Base-by-base conservation (phyloP, 257 asterid species). In the Plantago elongata region DNA sequence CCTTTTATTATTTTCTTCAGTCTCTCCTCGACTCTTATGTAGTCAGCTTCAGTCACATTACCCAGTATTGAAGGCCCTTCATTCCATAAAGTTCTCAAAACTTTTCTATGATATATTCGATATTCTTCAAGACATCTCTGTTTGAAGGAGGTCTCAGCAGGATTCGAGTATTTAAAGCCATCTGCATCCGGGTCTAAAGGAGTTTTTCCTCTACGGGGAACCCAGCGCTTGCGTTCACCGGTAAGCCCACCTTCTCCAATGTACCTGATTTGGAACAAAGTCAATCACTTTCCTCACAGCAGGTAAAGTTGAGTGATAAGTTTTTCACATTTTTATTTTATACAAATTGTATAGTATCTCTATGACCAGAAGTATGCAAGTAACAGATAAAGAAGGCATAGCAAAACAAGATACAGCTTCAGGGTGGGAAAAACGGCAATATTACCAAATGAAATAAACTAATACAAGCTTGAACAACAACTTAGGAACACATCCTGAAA, bases 201-300 rank as follows among this genome's bases (percentile, higher is more conserved):
- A 74, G 97, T 71, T 81, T 92, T 92, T 62, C 99, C 99, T 74
- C 91, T 77, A 62, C 94, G 94, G 59, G 99, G 99, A 34, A 92
- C 99, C 97, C 99, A 92, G 67, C 99, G 77, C 69, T 86, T 92
- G 69, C 99, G 93, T 40, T 84, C 96, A 75, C 99, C 99, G 10
- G 97, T 89, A 52, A 92, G 97, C 70, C 99, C 99, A 66, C 99
- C 99, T 78, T 92, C 99, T 40, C 79, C 90, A 70, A 86, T 68
- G 70, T 89, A 92, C 95, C 99, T 92, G 84, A 75, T 67, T 62
- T 48, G 61, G 51, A 61, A 64, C 69, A 72, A 75, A 68, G 63
- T 77, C 69, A 75, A 70, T 69, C 46, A 54, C 50, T 69, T 14
- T 27, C 68, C 60, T 70, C 47, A 1, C 40, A 52, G 57, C 61